Evolutionary conservation across 1,139 yeast genomes (phyloP).

Genomic region (Magnusiomyces paraingens): DNA sequence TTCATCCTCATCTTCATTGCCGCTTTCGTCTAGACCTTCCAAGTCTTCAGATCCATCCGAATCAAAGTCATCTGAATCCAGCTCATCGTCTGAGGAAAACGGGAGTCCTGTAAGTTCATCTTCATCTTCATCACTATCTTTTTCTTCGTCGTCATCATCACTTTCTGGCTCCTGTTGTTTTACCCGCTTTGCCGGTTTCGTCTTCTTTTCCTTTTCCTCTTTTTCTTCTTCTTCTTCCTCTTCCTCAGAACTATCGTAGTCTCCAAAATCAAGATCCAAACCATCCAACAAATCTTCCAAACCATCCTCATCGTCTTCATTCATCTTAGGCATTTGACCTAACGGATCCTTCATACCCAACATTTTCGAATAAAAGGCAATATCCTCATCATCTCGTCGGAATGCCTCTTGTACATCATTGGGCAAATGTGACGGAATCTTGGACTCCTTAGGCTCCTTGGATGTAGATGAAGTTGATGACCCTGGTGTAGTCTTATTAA

Average conservation of each 20-base stretch:
- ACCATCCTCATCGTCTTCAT: constrained; percentile 49
- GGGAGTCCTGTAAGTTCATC: constrained; percentile 26
- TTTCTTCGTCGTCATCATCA: constrained; percentile 9
- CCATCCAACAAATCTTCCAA: constrained; percentile 75
- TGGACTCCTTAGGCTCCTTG: background rate
- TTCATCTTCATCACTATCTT: constrained; percentile 17
- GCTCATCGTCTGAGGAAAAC: constrained; percentile 43
- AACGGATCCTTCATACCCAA: constrained; percentile 60
- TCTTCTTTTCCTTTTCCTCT: constrained; percentile 17
- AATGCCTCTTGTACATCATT: constrained; percentile 15
- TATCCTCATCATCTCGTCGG: constrained; percentile 60
- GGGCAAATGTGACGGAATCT: constrained; percentile 2
- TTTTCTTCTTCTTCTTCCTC: constrained; percentile 7
- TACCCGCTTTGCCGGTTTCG: background rate
- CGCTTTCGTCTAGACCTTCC: constrained; percentile 20
- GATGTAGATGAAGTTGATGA: background rate
- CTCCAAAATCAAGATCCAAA: constrained; percentile 51
- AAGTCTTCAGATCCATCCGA: constrained; percentile 18
- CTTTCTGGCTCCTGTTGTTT: background rate
- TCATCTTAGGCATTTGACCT: constrained; percentile 12
- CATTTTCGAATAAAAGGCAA: constrained; percentile 75
- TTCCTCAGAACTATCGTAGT: constrained; percentile 34
- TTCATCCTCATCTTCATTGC: constrained; percentile 26
- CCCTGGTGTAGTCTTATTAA: constrained; percentile 2
- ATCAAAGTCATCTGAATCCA: constrained; percentile 43